phyloP scores from a whole-genome alignment of 495 filamentous ascomycete genomes.

The Pyronema domesticum region DNA sequence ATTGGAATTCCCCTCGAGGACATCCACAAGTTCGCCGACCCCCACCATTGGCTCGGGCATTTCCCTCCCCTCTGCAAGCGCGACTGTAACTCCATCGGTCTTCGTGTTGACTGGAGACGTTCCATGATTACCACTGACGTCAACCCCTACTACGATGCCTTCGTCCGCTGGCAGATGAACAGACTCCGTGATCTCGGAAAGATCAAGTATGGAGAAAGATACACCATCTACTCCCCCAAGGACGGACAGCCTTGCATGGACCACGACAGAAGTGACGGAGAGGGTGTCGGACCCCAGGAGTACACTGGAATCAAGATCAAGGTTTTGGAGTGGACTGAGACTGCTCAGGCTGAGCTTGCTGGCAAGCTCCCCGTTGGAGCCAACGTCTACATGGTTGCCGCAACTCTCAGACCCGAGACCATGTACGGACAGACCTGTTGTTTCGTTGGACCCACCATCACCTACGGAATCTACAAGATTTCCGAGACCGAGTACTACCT shows the following conservation, averaged over 20 bases:
- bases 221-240: constrained; percentile 90
- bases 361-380: constrained; percentile 65
- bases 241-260: constrained; percentile 97
- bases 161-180: constrained; percentile 96
- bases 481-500: constrained; percentile 72
- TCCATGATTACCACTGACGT: constrained; percentile 89
- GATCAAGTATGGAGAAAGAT: constrained; percentile 85
- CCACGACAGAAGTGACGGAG: constrained; percentile 81
- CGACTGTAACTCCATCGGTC: constrained; percentile 69
- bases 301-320: constrained; percentile 83
- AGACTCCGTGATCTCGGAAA: constrained; percentile 75
- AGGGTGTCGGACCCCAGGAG: constrained; percentile 77
- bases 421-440: constrained; percentile 97
- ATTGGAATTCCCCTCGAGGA: constrained; percentile 67
- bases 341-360: constrained; percentile 46
- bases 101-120: constrained; percentile 79
- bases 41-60: constrained; percentile 69
- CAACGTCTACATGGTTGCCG: constrained; percentile 75
- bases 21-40: constrained; percentile 81
- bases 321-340: constrained; percentile 70
- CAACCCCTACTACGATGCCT: constrained; percentile 92
- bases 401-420: constrained; percentile 85
- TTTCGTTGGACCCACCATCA: constrained; percentile 81
- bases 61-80: constrained; percentile 70
- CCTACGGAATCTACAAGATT: constrained; percentile 78